These are phyloP conservation scores for Coemansia asiatica DNA, from an alignment of 192 early-diverging fungal species.

Conservation along the genomic window DNA sequence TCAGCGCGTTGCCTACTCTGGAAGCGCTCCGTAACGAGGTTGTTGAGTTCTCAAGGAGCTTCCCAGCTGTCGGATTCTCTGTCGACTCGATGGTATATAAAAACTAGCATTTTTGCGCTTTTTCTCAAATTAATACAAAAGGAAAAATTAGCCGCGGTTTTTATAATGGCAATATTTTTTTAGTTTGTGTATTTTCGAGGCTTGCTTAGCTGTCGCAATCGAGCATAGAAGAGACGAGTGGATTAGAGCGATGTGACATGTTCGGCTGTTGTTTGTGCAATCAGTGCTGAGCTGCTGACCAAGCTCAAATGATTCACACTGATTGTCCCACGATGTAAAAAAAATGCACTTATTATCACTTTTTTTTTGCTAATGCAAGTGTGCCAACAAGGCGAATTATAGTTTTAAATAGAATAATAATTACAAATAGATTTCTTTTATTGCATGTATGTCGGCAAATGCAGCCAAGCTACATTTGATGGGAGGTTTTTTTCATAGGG, in stretches of 20 bases:
- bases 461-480: too few relatives aligned
- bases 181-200: too few relatives aligned
- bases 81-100: constrained; percentile 66
- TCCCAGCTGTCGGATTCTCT: constrained; percentile 87
- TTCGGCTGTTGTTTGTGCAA: too few relatives aligned
- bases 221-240: background rate
- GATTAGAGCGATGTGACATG: too few relatives aligned
- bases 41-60: constrained; percentile 75
- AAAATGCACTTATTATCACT: background rate
- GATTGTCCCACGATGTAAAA: background rate
- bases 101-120: constrained; percentile 6
- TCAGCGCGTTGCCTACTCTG: constrained; percentile 61
- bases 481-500: too few relatives aligned
- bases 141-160: too few relatives aligned
- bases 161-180: too few relatives aligned
- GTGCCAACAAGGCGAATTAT: background rate
- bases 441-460: too few relatives aligned
- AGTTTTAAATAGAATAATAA: too few relatives aligned
- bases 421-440: too few relatives aligned
- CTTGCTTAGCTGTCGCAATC: background rate
- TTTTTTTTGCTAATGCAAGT: background rate
- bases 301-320: background rate
- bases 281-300: background rate
- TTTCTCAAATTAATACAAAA: too few relatives aligned
- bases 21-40: constrained; percentile 76